phyloP scores from a whole-genome alignment of 257 asterid genomes.

The Solanum etuberosum region DNA sequence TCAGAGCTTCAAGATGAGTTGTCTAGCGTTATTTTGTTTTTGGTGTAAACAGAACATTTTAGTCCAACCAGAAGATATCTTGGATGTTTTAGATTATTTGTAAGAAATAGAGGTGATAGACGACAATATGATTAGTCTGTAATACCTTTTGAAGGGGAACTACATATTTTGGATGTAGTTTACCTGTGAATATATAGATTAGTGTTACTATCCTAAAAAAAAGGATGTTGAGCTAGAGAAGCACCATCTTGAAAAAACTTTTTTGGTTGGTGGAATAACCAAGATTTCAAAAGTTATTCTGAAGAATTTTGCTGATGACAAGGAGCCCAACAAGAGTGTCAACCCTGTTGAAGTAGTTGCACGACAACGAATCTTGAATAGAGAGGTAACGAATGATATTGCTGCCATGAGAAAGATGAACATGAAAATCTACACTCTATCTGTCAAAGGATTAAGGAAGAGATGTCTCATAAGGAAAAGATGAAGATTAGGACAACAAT shows the following conservation, averaged over 20 bases:
- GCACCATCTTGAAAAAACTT: not conserved
- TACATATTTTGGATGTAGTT: no score
- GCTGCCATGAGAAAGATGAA: not conserved
- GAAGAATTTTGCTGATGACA: not conserved
- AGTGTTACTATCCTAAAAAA: no score
- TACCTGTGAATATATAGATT: no score
- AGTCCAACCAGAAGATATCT: no score
- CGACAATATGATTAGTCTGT: no score
- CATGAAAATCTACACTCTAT: not conserved
- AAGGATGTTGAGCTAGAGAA: not conserved
- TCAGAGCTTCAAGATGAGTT: no score
- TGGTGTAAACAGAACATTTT: no score
- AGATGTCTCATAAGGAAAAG: not conserved
- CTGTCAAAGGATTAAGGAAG: not conserved
- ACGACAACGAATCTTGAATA: not conserved
- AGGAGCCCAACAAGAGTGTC: not conserved
- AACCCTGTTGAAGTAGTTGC: not conserved
- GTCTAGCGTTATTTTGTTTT: no score
- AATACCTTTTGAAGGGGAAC: no score
- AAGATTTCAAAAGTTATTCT: not conserved
- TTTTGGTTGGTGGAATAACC: not conserved
- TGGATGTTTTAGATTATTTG: no score
- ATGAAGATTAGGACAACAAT: not conserved
- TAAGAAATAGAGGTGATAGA: no score
- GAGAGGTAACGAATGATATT: not conserved